Conservation (phyloP, 2,329 filamentous ascomycete genomes). For the Penicillium sp. region DNA sequence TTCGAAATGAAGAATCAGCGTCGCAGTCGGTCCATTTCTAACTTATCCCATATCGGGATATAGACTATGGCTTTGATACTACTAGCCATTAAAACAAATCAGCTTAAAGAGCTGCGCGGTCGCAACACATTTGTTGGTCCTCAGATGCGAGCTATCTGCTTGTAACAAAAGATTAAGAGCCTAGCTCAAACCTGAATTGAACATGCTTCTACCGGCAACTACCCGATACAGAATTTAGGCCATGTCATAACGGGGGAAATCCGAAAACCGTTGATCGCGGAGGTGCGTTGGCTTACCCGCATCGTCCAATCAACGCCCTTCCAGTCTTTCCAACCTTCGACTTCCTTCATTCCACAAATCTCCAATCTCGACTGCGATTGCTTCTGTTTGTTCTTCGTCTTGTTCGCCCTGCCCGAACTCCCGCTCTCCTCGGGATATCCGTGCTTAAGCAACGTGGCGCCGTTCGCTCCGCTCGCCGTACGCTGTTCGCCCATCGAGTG, state of each 20-base stretch:
- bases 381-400: neutral
- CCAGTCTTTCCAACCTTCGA: conserved; percentile 18
- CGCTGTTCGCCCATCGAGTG: conserved; percentile 3
- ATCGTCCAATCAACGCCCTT: conserved; percentile 22
- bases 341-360: conserved; percentile 3
- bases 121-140: too few species aligned
- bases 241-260: conserved; percentile 1
- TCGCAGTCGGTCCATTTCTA: neutral
- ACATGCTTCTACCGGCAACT: neutral
- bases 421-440: neutral
- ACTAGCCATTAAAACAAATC: too few species aligned
- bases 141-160: neutral
- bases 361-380: neutral
- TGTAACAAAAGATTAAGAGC: neutral
- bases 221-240: neutral
- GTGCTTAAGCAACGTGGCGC: conserved; percentile 10
- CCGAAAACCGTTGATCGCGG: conserved; percentile 14
- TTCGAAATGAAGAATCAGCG: neutral
- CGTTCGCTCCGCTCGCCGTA: conserved; percentile 2
- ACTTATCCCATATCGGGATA: neutral
- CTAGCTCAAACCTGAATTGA: neutral
- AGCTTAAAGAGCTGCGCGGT: too few species aligned
- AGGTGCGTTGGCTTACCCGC: conserved; percentile 11
- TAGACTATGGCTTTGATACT: too few species aligned
- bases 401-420: neutral